Evolutionary conservation across 1,284 basidiomycete species (phyloP), one percentile per base, ranked within the genome.

Genomic region (Ganoderma lucidum): DNA sequence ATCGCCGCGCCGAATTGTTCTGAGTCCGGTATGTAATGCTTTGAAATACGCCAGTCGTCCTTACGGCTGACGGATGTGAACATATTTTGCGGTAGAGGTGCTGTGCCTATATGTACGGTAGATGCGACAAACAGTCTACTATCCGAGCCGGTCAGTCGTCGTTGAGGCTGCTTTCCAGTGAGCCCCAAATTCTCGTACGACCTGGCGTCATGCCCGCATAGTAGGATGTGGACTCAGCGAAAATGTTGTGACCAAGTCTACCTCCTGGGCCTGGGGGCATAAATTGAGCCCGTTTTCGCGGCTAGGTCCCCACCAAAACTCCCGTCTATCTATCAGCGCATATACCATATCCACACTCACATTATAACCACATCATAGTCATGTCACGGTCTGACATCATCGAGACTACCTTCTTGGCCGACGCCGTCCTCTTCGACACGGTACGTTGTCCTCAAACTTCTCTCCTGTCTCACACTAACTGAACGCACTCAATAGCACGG

Each of bases 391-490:
- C 79, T 74, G 65, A 74, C 70, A 69, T 67, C 63, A 70, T 70
- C 64, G 62, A 63, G 39, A 66, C 74, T 48, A 78, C 79, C n/a
- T 88, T 89, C 79, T 78, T 79, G 73, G 87, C 81, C 66, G 88
- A 92, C 70, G 91, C 90, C 73, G 89, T 90, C 77, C 82, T 92
- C 75, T 92, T 92, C 77, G 91, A 92, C 80, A 92, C 92, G 91
- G 90, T 90, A 75, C 70, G 86, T 81, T 35, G 35, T 8, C 35
- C 35, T 3, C 35, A 1, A 0, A 35, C 35, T 35, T 5, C 35
- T 8, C 45, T 56, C 58, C 23, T 23, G 23, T 9, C 32, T 2
- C 30, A 2, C 76, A 85, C 86, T 0, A 77, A 80, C 0, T 80
- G 83, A n/a, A 5, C 23, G 79, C 0, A 87, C 86, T 3, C 53